Percentiles rank a stretch among this genome's conserved stretches.
phyloP scores from a whole-genome alignment of 2,329 filamentous ascomycete genomes.

The Magnaporthales sp. region DNA sequence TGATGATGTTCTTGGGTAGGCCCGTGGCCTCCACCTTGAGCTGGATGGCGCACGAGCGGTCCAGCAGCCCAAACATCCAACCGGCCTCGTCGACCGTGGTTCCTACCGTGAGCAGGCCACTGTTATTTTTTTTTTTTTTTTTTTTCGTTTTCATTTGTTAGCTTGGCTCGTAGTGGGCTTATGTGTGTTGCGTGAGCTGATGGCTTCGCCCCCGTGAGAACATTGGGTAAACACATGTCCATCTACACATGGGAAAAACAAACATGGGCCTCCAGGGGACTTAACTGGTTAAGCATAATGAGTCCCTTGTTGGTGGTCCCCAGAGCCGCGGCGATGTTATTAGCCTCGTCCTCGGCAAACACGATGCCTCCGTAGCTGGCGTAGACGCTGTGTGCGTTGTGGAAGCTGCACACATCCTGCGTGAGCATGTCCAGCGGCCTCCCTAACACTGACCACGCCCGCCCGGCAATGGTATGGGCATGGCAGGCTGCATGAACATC shows the following conservation, averaged over 20 bases:
- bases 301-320: slow-evolving; percentile 49
- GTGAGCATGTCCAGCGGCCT: slow-evolving; percentile 61
- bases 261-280: no score
- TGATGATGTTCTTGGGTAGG: slow-evolving; percentile 30
- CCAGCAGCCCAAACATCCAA: slow-evolving; percentile 60
- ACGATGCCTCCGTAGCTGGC: slow-evolving; percentile 46
- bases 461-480: slow-evolving; percentile 56
- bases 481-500: slow-evolving; percentile 62
- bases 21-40: slow-evolving; percentile 57
- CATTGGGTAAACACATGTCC: no score
- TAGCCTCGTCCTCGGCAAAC: slow-evolving; percentile 55
- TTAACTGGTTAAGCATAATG: slow-evolving; percentile 56
- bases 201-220: no score
- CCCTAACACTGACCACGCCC: slow-evolving; percentile 60
- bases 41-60: slow-evolving; percentile 61
- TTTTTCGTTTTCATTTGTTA: background rate
- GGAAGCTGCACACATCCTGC: slow-evolving; percentile 57
- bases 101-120: slow-evolving; percentile 61
- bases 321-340: slow-evolving; percentile 53
- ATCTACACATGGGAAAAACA: background rate
- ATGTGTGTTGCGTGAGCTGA: no score
- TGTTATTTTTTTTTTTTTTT: background rate
- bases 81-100: slow-evolving; percentile 66
- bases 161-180: no score
- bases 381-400: slow-evolving; percentile 54